Conservation (phyloP, 768 basidiomycete species). For the Naganishia kalamii region DNA sequence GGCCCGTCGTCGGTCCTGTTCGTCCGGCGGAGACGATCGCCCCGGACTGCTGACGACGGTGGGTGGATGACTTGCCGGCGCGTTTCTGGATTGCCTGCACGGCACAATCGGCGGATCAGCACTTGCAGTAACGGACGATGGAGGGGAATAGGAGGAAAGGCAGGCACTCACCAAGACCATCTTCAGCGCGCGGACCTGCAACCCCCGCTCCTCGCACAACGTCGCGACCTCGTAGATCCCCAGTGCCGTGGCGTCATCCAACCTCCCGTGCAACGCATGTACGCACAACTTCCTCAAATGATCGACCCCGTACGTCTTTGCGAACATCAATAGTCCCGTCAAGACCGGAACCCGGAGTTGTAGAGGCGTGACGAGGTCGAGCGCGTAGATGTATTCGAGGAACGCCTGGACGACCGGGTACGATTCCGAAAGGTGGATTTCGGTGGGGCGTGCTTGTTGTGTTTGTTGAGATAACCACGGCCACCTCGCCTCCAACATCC, state of each 20-base stretch:
- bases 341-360: slow-evolving; percentile 87
- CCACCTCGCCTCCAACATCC: slow-evolving; percentile 84
- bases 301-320: slow-evolving; percentile 70
- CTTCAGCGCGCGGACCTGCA: slow-evolving; percentile 72
- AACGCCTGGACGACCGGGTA: slow-evolving; percentile 82
- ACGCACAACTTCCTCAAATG: slow-evolving; percentile 75
- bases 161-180: slow-evolving; percentile 31
- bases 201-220: slow-evolving; percentile 73
- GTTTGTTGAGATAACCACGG: slow-evolving; percentile 86
- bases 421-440: slow-evolving; percentile 76
- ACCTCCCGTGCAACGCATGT: slow-evolving; percentile 84
- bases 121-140: too few species aligned
- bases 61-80: not conserved
- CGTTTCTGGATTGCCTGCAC: slow-evolving; percentile 18
- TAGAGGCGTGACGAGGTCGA: slow-evolving; percentile 75
- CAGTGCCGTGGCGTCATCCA: slow-evolving; percentile 77
- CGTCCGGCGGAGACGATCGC: not conserved
- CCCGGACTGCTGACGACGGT: slow-evolving; percentile 9
- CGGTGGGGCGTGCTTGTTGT: slow-evolving; percentile 57
- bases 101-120: not conserved
- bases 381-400: slow-evolving; percentile 88
- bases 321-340: slow-evolving; percentile 74
- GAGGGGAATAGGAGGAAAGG: not conserved
- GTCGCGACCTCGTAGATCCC: slow-evolving; percentile 94
- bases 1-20: too few species aligned